Percentiles rank a stretch among this genome's conserved stretches.
Conservation (phyloP, 2,329 filamentous ascomycete genomes). For the Neocucurbitaria cava region DNA sequence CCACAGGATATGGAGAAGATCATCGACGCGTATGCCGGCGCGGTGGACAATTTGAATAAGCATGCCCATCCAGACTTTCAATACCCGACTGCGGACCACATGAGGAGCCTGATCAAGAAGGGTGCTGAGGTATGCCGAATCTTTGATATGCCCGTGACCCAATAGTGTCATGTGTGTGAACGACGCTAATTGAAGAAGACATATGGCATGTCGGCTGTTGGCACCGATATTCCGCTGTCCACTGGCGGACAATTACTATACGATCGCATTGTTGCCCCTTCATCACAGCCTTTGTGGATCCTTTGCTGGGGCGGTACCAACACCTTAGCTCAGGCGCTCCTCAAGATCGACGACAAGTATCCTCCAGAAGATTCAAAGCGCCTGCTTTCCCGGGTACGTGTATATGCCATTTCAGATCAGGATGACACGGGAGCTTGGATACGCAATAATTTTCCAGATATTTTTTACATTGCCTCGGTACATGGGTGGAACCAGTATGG, state of each 20-base stretch:
- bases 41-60: conserved; percentile 57
- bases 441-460: conserved; percentile 59
- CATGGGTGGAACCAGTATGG: conserved; percentile 65
- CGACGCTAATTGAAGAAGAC: conserved; percentile 27
- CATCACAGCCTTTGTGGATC: conserved; percentile 58
- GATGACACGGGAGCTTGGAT: conserved; percentile 66
- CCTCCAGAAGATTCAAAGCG: conserved; percentile 43
- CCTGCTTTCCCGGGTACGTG: conserved; percentile 40
- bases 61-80: conserved; percentile 50
- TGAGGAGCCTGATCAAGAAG: conserved; percentile 34
- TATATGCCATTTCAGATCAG: conserved; percentile 64
- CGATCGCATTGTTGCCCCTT: conserved; percentile 48
- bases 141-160: not conserved
- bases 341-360: conserved; percentile 46
- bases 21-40: conserved; percentile 42
- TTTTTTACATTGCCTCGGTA: conserved; percentile 64
- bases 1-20: conserved; percentile 47
- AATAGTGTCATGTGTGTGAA: not conserved
- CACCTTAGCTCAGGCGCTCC: conserved; percentile 58
- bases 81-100: conserved; percentile 36
- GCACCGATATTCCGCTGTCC: conserved; percentile 45
- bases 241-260: conserved; percentile 56
- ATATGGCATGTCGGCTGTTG: conserved; percentile 49
- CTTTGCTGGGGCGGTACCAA: conserved; percentile 63
- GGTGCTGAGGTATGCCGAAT: conserved; percentile 39